phyloP scores from a whole-genome alignment of 148 eudicot species.

The Rhododendron simsii region DNA sequence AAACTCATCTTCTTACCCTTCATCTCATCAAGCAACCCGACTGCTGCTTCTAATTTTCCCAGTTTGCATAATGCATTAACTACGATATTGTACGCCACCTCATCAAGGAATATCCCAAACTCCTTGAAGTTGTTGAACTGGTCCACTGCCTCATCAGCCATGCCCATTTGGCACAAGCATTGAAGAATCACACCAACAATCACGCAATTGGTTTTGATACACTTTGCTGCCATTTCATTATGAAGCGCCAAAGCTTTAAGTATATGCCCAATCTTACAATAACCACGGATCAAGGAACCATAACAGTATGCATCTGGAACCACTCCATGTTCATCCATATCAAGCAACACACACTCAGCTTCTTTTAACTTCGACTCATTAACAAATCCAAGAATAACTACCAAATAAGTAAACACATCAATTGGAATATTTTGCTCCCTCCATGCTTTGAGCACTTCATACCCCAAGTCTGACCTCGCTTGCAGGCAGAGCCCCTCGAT shows the following conservation, averaged over 20 bases:
- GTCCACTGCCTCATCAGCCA: slow-evolving; percentile 30
- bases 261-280: slow-evolving; percentile 42
- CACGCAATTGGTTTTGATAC: slow-evolving; percentile 49
- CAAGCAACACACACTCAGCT: slow-evolving; percentile 50
- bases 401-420: slow-evolving; percentile 41
- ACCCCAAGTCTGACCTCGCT: slow-evolving; percentile 35
- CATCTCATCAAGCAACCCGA: slow-evolving; percentile 52
- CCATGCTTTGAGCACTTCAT: slow-evolving; percentile 36
- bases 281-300: slow-evolving; percentile 43
- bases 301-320: slow-evolving; percentile 38
- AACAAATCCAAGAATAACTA: slow-evolving; percentile 58
- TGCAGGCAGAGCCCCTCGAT: slow-evolving; percentile 52
- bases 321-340: slow-evolving; percentile 46
- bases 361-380: slow-evolving; percentile 44
- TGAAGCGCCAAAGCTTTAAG: slow-evolving; percentile 36
- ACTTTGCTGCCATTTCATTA: slow-evolving; percentile 43
- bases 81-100: slow-evolving; percentile 43
- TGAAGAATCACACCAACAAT: slow-evolving; percentile 45
- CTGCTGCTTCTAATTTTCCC: slow-evolving; percentile 55
- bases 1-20: slow-evolving; percentile 33
- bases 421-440: slow-evolving; percentile 23
- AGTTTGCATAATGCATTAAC: slow-evolving; percentile 50
- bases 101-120: slow-evolving; percentile 51
- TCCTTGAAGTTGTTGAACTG: slow-evolving; percentile 61
- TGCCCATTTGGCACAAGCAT: slow-evolving; percentile 42